Percentiles rank a stretch among this genome's conserved stretches.
These are phyloP conservation scores for Setaria viridis DNA, from an alignment of 202 grass and related monocot species.

Conservation along the genomic window DNA sequence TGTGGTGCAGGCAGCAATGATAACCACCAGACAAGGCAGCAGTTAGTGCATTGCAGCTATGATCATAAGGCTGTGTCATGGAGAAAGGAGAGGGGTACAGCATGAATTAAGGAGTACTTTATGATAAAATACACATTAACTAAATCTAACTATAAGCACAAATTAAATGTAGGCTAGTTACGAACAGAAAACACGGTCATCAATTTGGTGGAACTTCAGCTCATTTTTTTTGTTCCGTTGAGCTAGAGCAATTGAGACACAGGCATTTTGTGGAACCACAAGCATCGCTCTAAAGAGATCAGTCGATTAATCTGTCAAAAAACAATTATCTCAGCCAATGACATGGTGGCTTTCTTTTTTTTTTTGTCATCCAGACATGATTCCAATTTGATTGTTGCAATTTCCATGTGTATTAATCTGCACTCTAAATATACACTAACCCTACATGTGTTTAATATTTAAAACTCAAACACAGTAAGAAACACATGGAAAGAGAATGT, in stretches of 20 bases:
- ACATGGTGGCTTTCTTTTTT: neutral
- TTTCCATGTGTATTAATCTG: slow-evolving; percentile 29
- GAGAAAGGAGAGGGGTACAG: neutral
- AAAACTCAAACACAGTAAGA: slow-evolving; percentile 3
- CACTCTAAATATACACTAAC: neutral
- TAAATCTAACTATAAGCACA: neutral
- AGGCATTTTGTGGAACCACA: too few species aligned
- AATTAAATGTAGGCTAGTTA: neutral
- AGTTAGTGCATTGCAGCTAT: slow-evolving; percentile 8
- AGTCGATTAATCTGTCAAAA: slow-evolving; percentile 24
- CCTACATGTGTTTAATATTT: neutral
- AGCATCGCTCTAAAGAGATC: neutral
- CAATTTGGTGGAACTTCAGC: neutral
- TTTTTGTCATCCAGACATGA: slow-evolving; percentile 18
- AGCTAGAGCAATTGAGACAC: neutral
- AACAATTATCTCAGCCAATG: neutral
- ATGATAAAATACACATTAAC: slow-evolving; percentile 14
- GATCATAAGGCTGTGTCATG: neutral
- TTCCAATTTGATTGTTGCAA: neutral
- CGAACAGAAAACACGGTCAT: neutral
- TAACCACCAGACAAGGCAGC: slow-evolving; percentile 8
- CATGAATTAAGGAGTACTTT: slow-evolving; percentile 21
- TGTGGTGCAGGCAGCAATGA: slow-evolving; percentile 5
- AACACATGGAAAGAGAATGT: neutral
- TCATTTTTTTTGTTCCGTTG: neutral